Conservation (phyloP, 306 rosid species). For the Castanopsis chinensis region DNA sequence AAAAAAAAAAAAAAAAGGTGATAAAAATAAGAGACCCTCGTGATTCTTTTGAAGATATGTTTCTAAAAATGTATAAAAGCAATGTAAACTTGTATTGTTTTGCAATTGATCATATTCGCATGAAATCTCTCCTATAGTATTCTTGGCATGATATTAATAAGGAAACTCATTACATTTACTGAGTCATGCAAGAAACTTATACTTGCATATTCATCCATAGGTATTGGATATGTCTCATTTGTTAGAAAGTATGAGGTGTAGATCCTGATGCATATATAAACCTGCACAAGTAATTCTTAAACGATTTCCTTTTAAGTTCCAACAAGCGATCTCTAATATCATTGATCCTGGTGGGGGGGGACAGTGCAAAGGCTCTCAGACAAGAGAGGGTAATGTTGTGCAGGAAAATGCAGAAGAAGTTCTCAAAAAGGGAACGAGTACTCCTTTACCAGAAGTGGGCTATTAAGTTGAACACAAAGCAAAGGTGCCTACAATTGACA, state of each 20-base stretch:
- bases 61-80: neutral
- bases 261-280: too few species aligned
- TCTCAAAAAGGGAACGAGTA: conserved; percentile 53
- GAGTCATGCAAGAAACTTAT: too few species aligned
- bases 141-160: too few species aligned
- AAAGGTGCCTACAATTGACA: conserved; percentile 71
- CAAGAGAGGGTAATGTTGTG: conserved; percentile 82
- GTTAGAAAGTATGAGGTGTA: neutral
- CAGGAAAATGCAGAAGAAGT: conserved; percentile 65
- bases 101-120: neutral
- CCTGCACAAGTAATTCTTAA: neutral
- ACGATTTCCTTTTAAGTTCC: neutral
- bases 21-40: neutral
- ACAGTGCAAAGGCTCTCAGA: conserved; percentile 55
- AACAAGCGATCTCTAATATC: neutral
- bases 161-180: too few species aligned
- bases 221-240: too few species aligned
- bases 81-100: neutral
- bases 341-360: neutral
- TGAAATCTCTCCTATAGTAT: too few species aligned
- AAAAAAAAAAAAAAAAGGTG: neutral
- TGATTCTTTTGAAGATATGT: neutral
- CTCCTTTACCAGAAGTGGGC: conserved; percentile 67
- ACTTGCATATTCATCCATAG: too few species aligned
- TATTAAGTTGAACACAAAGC: conserved; percentile 53